A percentile compares a stretch with the other conserved stretches of the same genome.
Conservation (phyloP, 345 rosid genomes). For the Eucalyptus cloeziana region DNA sequence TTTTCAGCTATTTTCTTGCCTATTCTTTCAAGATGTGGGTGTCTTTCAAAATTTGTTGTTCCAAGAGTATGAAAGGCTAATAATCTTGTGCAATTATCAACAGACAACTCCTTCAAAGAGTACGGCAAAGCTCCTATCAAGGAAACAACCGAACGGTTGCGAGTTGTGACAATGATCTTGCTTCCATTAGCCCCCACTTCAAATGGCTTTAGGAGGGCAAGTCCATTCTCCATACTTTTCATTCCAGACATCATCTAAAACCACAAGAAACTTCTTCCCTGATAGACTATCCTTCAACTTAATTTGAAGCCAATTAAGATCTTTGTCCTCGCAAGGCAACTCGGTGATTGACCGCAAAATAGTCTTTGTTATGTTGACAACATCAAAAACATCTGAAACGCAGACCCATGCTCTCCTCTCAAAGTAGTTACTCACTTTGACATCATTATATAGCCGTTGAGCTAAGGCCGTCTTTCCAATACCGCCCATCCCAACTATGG, state of each 20-base stretch:
- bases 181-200: background rate
- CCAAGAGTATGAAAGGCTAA: background rate
- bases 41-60: background rate
- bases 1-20: background rate
- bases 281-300: background rate
- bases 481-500: background rate
- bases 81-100: no score
- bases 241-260: background rate
- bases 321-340: rapidly evolving
- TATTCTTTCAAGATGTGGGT: rapidly evolving
- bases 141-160: rapidly evolving
- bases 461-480: background rate
- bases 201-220: background rate
- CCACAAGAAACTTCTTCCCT: background rate
- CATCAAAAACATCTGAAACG: background rate
- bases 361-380: background rate
- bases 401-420: background rate
- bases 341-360: rapidly evolving
- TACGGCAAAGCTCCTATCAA: rapidly evolving
- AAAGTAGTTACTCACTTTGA: rapidly evolving
- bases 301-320: background rate
- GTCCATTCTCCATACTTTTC: background rate
- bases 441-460: background rate
- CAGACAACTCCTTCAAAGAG: background rate
- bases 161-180: rapidly evolving